Evolutionary conservation across 257 asterid genomes (phyloP), one percentile per base, ranked within the genome.

Genomic region (Solanum piurae): DNA sequence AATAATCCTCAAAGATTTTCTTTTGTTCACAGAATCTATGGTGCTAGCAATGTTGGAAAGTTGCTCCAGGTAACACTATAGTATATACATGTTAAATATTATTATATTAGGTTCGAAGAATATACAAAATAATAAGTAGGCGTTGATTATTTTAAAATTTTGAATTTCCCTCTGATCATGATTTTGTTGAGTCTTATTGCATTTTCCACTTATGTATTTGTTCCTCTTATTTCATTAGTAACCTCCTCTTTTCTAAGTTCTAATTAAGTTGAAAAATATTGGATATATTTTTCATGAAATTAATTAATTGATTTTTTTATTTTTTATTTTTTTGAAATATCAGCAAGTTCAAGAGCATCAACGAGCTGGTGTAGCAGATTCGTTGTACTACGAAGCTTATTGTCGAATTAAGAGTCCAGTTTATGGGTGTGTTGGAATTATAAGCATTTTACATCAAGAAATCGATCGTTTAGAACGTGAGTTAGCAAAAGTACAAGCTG

Each of bases 1-100:
- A 87, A 31, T 83, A 76, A 91, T 88, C 89, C 86, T 52, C 88
- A 83, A 86, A 90, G 91, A 91, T 90, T 90, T 90, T 77, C 89
- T 38, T 38, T 72, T 83, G 88, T 87, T 49, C 92, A 89, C 66
- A 88, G 72, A 83, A 89, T 88, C 72, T 89, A 86, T 83, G 92
- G 92, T 31, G 88, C 91, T 31, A 82, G 88, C 44, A 89, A 91
- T 74, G 84, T 89, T 4, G 73, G 88, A 34, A 90, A 88, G 85
- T 87, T 88, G 31, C 91, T 88, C 33, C 89, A 85, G 89, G 93
- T 89, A 86, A 46, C 3, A 37, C 3, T 42, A 40, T 20, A 20
- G 1, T 9, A 72, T 13, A 37, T 75, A 52, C 23, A 5, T 2
- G 60, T 14, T 49, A 49, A 33, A 2, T 33, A 49, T 49, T 49